Percentiles rank a stretch among this genome's conserved stretches.
Conservation (phyloP, 371 early-diverging fungal species). For the Mortierella sp. region DNA sequence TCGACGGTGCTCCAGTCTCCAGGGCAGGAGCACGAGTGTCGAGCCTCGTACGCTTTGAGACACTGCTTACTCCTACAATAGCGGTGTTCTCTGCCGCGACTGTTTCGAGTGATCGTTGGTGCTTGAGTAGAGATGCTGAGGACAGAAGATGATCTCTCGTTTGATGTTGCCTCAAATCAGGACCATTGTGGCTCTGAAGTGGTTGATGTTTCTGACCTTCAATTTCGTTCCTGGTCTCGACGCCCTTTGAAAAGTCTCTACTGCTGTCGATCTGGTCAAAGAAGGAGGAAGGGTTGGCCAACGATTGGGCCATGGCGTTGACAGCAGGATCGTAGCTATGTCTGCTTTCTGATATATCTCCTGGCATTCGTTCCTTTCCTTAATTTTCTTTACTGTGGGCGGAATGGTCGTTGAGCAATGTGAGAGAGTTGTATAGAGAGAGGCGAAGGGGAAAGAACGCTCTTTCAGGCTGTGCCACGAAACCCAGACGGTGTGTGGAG, state of each 20-base stretch:
- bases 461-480: too few species aligned
- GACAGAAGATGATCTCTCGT: not conserved
- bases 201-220: constrained; percentile 6
- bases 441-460: too few species aligned
- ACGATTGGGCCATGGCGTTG: constrained; percentile 13
- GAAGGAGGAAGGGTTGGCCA: constrained; percentile 20
- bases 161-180: not conserved
- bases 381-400: too few species aligned
- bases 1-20: too few species aligned
- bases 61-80: not conserved
- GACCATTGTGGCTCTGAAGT: not conserved
- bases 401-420: too few species aligned
- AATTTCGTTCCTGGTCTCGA: constrained; percentile 1
- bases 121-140: constrained; percentile 10
- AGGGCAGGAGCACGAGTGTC: not conserved
- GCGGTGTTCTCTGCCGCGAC: not conserved
- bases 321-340: constrained; percentile 16
- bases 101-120: constrained; percentile 11
- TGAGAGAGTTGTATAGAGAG: too few species aligned
- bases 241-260: constrained; percentile 1
- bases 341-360: constrained; percentile 22
- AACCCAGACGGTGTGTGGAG: too few species aligned
- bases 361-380: constrained; percentile 8
- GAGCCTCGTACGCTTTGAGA: constrained; percentile 18
- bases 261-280: constrained; percentile 31